phyloP scores from a whole-genome alignment of 208 protist species.

The Acanthamoeba sp. region DNA sequence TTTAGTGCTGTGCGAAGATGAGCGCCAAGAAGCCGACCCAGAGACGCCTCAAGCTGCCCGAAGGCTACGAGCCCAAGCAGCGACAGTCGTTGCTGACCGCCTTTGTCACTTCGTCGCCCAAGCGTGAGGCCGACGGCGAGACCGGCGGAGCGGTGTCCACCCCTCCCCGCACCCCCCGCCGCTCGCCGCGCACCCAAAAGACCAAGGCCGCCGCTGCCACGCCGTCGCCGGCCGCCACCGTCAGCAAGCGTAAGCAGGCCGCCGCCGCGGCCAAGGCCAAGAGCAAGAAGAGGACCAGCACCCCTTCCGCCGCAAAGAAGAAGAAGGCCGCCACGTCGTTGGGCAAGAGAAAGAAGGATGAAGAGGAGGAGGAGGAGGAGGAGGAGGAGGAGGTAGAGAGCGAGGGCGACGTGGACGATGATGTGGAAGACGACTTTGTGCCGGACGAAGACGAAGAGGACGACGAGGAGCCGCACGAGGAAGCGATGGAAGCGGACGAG shows the following conservation, averaged over 20 bases:
- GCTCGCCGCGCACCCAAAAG: conserved; percentile 1
- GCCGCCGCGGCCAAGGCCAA: background rate
- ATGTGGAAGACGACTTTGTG: conserved; percentile 21
- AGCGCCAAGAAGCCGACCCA: background rate
- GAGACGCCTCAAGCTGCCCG: conserved; percentile 2
- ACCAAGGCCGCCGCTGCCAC: background rate
- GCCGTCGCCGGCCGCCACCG: background rate
- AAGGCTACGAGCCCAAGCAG: conserved; percentile 11
- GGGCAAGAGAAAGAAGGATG: conserved; percentile 17
- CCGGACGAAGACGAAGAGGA: conserved; percentile 35
- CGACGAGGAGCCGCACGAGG: background rate
- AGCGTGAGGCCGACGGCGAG: background rate
- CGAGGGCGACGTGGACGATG: background rate
- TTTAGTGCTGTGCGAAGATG: too few relatives aligned
- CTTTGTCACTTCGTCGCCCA: background rate
- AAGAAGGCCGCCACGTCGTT: background rate
- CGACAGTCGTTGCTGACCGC: conserved; percentile 40
- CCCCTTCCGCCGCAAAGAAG: background rate
- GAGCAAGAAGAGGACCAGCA: background rate
- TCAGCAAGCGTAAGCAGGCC: background rate
- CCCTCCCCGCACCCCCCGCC: background rate
- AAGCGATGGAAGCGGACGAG: background rate
- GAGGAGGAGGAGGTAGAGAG: background rate
- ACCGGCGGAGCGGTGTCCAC: background rate
- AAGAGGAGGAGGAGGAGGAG: conserved; percentile 14